A percentile compares a stretch with the other conserved stretches of the same genome.
These are phyloP conservation scores for Monosporascus sp. DNA, from an alignment of 2,329 filamentous ascomycete genomes.

Conservation along the genomic window DNA sequence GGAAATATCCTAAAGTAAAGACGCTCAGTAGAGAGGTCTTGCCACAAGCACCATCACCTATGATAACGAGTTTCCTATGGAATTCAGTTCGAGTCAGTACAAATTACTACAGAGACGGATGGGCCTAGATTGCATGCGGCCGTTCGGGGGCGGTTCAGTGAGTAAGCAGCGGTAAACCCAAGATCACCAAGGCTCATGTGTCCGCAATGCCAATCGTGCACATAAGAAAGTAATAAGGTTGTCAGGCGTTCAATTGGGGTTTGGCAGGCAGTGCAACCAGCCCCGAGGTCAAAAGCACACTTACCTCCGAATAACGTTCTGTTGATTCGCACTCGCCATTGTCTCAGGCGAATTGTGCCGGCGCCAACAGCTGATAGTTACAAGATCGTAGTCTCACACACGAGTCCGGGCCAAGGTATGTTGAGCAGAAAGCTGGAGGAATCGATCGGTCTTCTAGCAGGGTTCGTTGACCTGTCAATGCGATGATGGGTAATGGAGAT, in stretches of 20 bases:
- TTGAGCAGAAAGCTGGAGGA: too few species aligned
- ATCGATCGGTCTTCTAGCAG: too few species aligned
- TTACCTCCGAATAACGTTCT: constrained; percentile 42
- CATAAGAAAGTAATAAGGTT: too few species aligned
- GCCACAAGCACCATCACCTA: constrained; percentile 73
- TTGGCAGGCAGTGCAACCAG: not conserved
- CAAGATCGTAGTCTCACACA: constrained; percentile 1
- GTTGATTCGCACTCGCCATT: constrained; percentile 29
- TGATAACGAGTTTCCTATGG: constrained; percentile 30
- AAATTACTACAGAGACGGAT: not conserved
- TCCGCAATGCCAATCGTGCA: too few species aligned
- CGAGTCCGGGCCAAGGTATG: too few species aligned
- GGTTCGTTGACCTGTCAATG: too few species aligned
- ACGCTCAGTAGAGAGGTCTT: constrained; percentile 97
- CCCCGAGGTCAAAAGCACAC: constrained; percentile 6
- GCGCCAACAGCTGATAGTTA: constrained; percentile 8
- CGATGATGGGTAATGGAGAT: too few species aligned
- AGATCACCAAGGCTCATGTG: too few species aligned
- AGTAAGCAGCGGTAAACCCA: too few species aligned
- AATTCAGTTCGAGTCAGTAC: not conserved
- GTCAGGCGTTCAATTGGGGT: too few species aligned
- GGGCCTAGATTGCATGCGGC: not conserved
- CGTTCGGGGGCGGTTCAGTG: not conserved
- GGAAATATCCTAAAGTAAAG: constrained; percentile 96
- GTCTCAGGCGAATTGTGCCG: constrained; percentile 14